Evolutionary conservation across 2,329 filamentous ascomycete genomes (phyloP).

Genomic region (Dactylellina leptospora): DNA sequence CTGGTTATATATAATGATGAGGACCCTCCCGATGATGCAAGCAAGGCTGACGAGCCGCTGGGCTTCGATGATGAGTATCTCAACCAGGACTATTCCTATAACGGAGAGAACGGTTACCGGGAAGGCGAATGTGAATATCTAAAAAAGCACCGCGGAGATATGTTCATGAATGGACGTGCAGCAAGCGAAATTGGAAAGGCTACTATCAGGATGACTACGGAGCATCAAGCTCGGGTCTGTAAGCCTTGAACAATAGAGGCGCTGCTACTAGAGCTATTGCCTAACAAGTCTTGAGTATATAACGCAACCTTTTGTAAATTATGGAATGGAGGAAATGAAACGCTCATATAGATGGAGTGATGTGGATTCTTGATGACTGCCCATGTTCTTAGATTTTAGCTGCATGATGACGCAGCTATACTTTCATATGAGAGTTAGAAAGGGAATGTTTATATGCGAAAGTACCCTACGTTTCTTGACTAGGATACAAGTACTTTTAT

Average conservation of each 20-base stretch:
- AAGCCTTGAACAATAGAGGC: not conserved
- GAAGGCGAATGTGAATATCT: too few species aligned
- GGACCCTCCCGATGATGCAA: not conserved
- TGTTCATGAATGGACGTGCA: too few species aligned
- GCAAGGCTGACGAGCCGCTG: not conserved
- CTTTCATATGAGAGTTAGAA: too few species aligned
- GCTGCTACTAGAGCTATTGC: not conserved
- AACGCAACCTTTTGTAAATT: constrained; percentile 1
- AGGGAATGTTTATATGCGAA: too few species aligned
- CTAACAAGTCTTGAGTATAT: not conserved
- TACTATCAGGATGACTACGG: too few species aligned
- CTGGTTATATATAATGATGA: not conserved
- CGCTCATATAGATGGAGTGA: not conserved
- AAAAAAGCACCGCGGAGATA: too few species aligned
- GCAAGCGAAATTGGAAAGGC: too few species aligned
- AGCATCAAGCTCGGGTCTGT: not conserved
- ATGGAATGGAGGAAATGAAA: constrained; percentile 6
- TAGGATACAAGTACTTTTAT: too few species aligned
- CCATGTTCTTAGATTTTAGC: constrained; percentile 7
- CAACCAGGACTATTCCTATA: too few species aligned
- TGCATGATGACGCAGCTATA: too few species aligned
- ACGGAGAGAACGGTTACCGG: too few species aligned
- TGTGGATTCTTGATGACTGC: constrained; percentile 10
- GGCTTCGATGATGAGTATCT: not conserved
- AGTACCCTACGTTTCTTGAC: too few species aligned